Evolutionary conservation across 1,284 basidiomycete genomes (phyloP), one percentile per base, ranked within the genome.

Genomic region (Ustilago nuda): DNA sequence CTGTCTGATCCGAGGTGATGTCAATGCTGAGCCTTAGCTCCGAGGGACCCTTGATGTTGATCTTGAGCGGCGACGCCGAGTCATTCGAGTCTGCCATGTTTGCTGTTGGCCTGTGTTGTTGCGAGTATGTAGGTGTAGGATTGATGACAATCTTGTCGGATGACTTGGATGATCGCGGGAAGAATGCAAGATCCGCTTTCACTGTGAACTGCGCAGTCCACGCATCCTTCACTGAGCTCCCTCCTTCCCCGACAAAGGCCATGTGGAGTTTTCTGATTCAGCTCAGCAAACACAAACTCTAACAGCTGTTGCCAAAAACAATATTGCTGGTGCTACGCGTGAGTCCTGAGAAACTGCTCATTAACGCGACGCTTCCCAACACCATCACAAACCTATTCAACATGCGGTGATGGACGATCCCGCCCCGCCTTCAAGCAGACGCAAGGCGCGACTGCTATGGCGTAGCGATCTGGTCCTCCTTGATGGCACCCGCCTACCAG

Each of bases 11-110:
- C 36, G 72, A 55, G 13, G 72, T 51, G 41, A 84, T 73, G 15
- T 67, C 61, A 41, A 85, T 54, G 35, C 65, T 61, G 13, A 85
- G 77, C 72, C 81, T 82, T 39, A 85, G 67, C 19, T 80, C 83
- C 51, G 81, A 81, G 4, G 83, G 83, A 3, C 83, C 83, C 61
- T 83, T 85, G 76, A 85, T 77, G 64, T 82, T 81, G 64, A 85
- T 61, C 45, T 80, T 77, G 56, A 84, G 72, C 56, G 57, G 43
- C n/a, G 65, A 30, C 15, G 66, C 74, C 43, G 59, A 72, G 23
- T 80, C 79, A 30, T 13, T 59, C 3, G 61, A 30, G 58, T 76
- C 74, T 6, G 74, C 56, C 73, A 76, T 76, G 46, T 23, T 56
- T 33, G 46, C 7, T 19, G 8, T 2, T 19, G 7, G 19, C 13